phyloP scores from a whole-genome alignment of 371 early-diverging fungal genomes.

The Syncephalastrum sp. region DNA sequence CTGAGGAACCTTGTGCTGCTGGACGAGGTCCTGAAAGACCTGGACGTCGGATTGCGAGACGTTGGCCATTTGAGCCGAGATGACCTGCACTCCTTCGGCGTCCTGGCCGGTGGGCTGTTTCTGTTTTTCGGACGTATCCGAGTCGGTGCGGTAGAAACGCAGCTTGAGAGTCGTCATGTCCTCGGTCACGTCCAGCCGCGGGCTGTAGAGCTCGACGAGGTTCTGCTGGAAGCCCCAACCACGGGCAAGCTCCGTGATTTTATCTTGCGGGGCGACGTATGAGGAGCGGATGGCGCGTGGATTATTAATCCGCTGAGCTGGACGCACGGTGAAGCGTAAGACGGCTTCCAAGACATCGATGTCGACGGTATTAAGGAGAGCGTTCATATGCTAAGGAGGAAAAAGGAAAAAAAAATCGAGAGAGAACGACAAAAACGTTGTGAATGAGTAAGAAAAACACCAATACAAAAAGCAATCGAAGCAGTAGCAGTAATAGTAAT shows the following conservation, averaged over 20 bases:
- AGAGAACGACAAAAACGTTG: background rate
- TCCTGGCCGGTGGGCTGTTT: conserved; percentile 13
- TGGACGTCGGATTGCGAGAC: conserved; percentile 31
- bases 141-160: conserved; percentile 65
- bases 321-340: conserved; percentile 72
- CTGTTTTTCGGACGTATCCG: conserved; percentile 5
- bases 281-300: conserved; percentile 68
- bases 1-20: conserved; percentile 70
- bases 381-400: conserved; percentile 62
- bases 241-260: conserved; percentile 60
- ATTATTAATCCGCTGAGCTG: conserved; percentile 79
- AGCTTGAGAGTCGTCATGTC: conserved; percentile 52
- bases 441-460: background rate
- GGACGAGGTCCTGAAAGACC: conserved; percentile 42
- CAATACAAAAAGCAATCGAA: too few relatives aligned
- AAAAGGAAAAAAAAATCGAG: conserved; percentile 1
- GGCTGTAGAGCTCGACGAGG: conserved; percentile 42
- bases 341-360: conserved; percentile 71
- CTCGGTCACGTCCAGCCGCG: conserved; percentile 44
- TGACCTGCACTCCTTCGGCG: conserved; percentile 26
- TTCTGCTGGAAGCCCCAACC: conserved; percentile 58
- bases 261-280: conserved; percentile 64
- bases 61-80: conserved; percentile 21
- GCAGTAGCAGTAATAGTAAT: too few relatives aligned
- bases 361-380: conserved; percentile 71